Conservation (phyloP, 169 alveolate genomes). For the Prorocentrum cordatum region DNA sequence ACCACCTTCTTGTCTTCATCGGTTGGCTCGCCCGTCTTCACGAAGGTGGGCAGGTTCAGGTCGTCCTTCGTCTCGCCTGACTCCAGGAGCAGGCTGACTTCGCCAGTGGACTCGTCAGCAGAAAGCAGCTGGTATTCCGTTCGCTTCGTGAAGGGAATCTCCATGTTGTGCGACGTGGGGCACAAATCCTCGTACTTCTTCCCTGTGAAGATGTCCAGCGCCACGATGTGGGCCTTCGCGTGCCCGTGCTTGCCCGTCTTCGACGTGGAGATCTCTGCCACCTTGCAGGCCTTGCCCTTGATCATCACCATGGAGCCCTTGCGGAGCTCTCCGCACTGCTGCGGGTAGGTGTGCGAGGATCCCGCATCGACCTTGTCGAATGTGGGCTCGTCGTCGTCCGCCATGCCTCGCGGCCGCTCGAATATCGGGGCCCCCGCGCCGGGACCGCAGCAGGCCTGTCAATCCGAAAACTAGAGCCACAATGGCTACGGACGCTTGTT, state of each 20-base stretch:
- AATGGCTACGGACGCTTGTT: too few relatives aligned
- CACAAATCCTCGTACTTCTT: constrained; percentile 93
- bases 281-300: constrained; percentile 93
- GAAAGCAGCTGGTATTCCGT: constrained; percentile 22
- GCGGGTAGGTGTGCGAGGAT: constrained; percentile 91
- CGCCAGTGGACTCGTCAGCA: constrained; percentile 24
- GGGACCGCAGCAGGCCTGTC: too few relatives aligned
- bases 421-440: too few relatives aligned
- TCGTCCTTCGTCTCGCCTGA: constrained; percentile 83
- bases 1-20: background rate
- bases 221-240: constrained; percentile 97
- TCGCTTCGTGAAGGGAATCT: constrained; percentile 61
- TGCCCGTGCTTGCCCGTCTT: constrained; percentile 99
- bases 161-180: constrained; percentile 98
- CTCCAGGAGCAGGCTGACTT: constrained; percentile 82
- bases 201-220: constrained; percentile 95
- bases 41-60: constrained; percentile 31
- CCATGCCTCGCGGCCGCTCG: too few relatives aligned
- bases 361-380: constrained; percentile 87
- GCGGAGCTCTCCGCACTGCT: constrained; percentile 93
- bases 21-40: constrained; percentile 47
- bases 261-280: constrained; percentile 88
- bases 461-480: too few relatives aligned
- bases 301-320: constrained; percentile 94
- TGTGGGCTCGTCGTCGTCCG: constrained; percentile 75